Base-by-base conservation (phyloP, 2,329 filamentous ascomycete species). In the Dactylonectria macrodidyma region DNA sequence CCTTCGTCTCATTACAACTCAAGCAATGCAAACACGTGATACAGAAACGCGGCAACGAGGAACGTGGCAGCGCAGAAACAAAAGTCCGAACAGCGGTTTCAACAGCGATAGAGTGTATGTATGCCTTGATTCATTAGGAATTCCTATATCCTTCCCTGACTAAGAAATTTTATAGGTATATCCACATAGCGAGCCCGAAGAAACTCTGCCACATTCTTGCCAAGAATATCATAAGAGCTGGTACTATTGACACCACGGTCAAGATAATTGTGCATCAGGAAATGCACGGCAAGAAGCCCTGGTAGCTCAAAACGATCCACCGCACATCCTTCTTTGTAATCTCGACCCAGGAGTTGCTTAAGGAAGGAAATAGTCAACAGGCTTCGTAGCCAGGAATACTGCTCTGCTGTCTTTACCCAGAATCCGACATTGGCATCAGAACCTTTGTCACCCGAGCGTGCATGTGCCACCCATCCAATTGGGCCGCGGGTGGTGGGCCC, bases 341-440 rank as follows among this genome's bases (percentile, higher is more conserved):
- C 54, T 3, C 48, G 62, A 50, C 68, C 58, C 10, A 82, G 70
- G 30, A 82, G 69, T 34, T 73, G 75, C 19, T 78, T 71, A 60
- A 86, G 72, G 22, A 77, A 80, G 2, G 76, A 72, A 11, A 75
- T 71, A 1, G 80, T 84, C 71, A 86, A 75, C 26, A 84, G 57
- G 14, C 70, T 73, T 34, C 82, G 78, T 14, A 84, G 70, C 83
- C 82, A 84, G 11, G 82, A 77, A 72, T 79, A 85, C 69, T 84
- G 82, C 55, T 84, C 81, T 1, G 74, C 73, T 54, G 78, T 68
- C n/a, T 80, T 77, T 12, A 83, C 81, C 73, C 82, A 87, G 67
- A 84, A 78, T 7, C 82, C 82, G n/a, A 82, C 77, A 63, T 84
- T 84, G 34, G 76, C 76, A 67, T 84, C 64, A 1, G 64, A 66